Evolutionary conservation across 228 moss, liverwort and hornwort species (phyloP).

Genomic region (Sphagnum magellanicum): DNA sequence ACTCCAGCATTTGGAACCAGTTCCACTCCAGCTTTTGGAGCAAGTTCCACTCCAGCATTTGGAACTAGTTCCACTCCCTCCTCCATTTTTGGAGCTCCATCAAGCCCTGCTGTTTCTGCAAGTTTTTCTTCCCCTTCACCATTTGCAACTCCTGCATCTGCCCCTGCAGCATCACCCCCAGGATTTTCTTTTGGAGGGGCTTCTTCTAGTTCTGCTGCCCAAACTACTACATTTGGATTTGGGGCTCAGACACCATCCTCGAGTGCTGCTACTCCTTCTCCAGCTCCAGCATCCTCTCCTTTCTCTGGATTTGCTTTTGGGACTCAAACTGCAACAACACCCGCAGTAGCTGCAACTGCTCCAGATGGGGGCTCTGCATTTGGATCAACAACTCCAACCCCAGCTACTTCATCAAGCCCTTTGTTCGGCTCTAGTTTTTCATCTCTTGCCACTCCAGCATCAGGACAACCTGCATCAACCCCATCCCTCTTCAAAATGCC

Average conservation of each 20-base stretch:
- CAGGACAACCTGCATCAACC: slow-evolving; percentile 13
- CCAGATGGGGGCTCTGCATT: slow-evolving; percentile 29
- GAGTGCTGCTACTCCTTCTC: slow-evolving; percentile 10
- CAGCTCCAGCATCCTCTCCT: slow-evolving; percentile 16
- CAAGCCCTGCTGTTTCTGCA: slow-evolving; percentile 16
- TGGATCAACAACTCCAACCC: slow-evolving; percentile 9
- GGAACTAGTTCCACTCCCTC: slow-evolving; percentile 17
- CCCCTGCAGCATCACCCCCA: slow-evolving; percentile 25
- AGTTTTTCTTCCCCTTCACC: slow-evolving; percentile 17
- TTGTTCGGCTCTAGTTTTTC: slow-evolving; percentile 27
- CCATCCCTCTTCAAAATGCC: slow-evolving; percentile 17
- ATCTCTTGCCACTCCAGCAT: slow-evolving; percentile 14
- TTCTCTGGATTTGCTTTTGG: slow-evolving; percentile 41
- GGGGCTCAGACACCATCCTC: slow-evolving; percentile 14
- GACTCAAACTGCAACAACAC: slow-evolving; percentile 21
- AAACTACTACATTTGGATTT: slow-evolving; percentile 13
- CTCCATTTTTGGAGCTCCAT: slow-evolving; percentile 24
- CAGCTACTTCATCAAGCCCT: slow-evolving; percentile 18
- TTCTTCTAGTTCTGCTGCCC: slow-evolving; percentile 16
- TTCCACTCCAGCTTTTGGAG: slow-evolving; percentile 9
- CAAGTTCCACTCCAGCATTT: slow-evolving; percentile 27
- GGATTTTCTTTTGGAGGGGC: slow-evolving; percentile 31
- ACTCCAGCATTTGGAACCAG: too few species aligned
- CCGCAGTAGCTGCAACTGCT: slow-evolving; percentile 8
- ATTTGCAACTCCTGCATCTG: slow-evolving; percentile 20